Evolutionary conservation across 768 basidiomycete species (phyloP), one percentile per base, ranked within the genome.

Genomic region (Leccinum olivaceopallidum): DNA sequence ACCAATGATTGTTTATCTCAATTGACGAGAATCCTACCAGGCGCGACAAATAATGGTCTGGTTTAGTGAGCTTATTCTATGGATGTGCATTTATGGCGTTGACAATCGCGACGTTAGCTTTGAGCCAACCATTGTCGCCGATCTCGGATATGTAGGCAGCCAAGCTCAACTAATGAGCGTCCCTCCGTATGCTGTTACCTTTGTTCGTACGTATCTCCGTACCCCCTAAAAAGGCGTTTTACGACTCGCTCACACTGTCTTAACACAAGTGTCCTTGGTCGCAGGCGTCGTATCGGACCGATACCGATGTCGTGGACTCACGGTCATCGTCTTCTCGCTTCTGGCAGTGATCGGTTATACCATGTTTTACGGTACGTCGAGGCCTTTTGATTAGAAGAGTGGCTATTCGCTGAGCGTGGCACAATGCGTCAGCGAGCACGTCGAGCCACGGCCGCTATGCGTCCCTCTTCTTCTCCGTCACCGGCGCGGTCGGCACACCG

Each of bases 91-190:
- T 78, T 39, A 47, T 79, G 1, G 75, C 76, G 55, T 77, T 63
- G 39, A 81, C 16, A 77, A n/a, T 12, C 36, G 20, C 56, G 56
- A 63, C 72, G 64, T 56, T 39, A 85, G 90, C 67, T 93, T 93
- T 73, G 76, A 84, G 6, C 90, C 90, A 8, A 85, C 86, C 6
- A 89, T 93, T 72, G 83, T 92, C 6, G 76, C 82, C 36, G 76
- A 79, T 9, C 79, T 89, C 3, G 87, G 87, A 32, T 87, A 82
- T 67, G 76, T 78, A 2, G 78, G 81, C 0, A 76, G 79, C 30
- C 70, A 75, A 20, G 82, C 85, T 4, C 86, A 53, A 36, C 0
- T 53, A 5, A 53, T 53, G 53, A 53, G 53, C 14, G 86, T 88
- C 0, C 79, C 79, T 9, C 61, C 55, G 7, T 61, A 53, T 20